Conservation (phyloP, 345 rosid species). For the Xanthoceras sorbifolium region DNA sequence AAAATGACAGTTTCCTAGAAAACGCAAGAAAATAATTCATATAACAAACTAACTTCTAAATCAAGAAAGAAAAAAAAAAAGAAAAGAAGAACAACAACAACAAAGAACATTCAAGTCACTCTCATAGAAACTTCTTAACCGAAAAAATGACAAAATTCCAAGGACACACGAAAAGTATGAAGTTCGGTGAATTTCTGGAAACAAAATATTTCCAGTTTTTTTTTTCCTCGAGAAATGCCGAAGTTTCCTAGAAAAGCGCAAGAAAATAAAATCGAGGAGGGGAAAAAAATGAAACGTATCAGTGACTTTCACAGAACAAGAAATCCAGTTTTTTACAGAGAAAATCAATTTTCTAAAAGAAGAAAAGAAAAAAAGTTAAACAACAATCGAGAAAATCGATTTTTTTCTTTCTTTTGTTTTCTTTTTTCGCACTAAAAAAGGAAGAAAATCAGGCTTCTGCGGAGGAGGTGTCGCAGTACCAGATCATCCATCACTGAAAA, state of each 20-base stretch:
- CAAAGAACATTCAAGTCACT: background rate
- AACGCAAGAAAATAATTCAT: background rate
- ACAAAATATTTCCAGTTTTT: too few species aligned
- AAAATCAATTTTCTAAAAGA: background rate
- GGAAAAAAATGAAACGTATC: too few species aligned
- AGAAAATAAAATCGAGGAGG: background rate
- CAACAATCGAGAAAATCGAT: background rate
- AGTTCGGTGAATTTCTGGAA: too few species aligned
- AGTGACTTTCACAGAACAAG: too few species aligned
- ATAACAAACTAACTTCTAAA: background rate
- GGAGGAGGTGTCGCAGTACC: slow-evolving; percentile 36
- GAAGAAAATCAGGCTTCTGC: background rate
- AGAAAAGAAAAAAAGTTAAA: background rate
- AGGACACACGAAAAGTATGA: too few species aligned
- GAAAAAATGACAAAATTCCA: slow-evolving; percentile 18
- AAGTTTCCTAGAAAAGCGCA: background rate
- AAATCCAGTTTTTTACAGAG: background rate
- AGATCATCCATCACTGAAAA: slow-evolving; percentile 36
- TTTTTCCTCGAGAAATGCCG: too few species aligned
- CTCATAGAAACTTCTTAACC: background rate
- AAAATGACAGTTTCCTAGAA: background rate
- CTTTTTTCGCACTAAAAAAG: background rate
- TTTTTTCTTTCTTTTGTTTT: too few species aligned
- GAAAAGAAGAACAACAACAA: background rate
- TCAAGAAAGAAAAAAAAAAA: background rate